Base-by-base conservation (phyloP, 1,284 basidiomycete genomes). In the Meira nashicola region DNA sequence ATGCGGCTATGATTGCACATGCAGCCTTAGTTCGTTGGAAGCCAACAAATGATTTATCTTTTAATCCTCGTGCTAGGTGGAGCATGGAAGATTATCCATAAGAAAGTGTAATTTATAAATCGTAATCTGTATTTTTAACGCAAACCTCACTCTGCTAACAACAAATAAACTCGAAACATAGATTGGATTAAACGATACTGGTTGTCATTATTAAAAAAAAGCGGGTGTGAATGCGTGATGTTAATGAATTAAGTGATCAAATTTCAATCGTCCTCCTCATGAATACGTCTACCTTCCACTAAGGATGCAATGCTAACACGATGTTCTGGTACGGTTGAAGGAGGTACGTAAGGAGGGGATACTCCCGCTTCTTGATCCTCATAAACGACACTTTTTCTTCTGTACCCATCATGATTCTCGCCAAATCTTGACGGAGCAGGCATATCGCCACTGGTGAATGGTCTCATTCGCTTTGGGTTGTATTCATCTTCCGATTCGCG, bases 1-100 rank as follows among this genome's bases (percentile, higher is more conserved):
- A 78, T 44, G 76, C 76, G 0, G 74, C 69, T 0, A 78, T 78
- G 76, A 74, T 78, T 48, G 76, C 74, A 0, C 74, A 72, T 63
- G 63, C 62, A 3, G 76, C 15, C 1, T 37, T 58, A 14, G 49
- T 73, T 17, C 58, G 66, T 51, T 73, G 60, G 52, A 58, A 65
- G 5, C 57, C 68, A 3, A 73, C 70, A 1, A 39, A 37, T 15
- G 72, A 72, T 39, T 59, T 65, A 38, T 40, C 51, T 10, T 62
- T 62, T 1, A 66, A 66, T 41, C 66, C 74, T 15, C 49, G 66
- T 25, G 61, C 70, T 14, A 70, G 70, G 38, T 76, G 74, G 74
- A 73, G 71, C 19, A 51, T 76, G 25, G 66, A 73, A 52, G 69
- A 71, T n/a, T 48, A 48, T 48, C 21, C 46, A 21, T 15, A 17